These are phyloP conservation scores for Phaeophleospora eucalypticola DNA, from an alignment of 2,329 filamentous ascomycete species.

Conservation along the genomic window DNA sequence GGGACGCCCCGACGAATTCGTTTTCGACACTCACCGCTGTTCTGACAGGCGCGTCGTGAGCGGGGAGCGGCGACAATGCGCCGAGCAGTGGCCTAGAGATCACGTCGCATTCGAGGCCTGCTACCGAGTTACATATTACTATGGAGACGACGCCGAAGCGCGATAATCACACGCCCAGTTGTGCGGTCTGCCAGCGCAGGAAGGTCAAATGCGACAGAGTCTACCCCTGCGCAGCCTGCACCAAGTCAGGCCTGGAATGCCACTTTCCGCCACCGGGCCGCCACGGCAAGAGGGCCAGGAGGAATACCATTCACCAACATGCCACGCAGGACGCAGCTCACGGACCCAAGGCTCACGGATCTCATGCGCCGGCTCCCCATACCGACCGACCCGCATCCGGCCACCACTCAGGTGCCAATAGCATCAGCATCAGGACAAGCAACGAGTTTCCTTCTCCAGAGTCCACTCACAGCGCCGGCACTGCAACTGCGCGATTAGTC, in stretches of 20 bases:
- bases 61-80: not conserved
- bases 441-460: constrained; percentile 17
- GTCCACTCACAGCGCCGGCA: constrained; percentile 13
- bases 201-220: constrained; percentile 27
- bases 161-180: constrained; percentile 27
- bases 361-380: constrained; percentile 5
- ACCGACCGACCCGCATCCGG: constrained; percentile 9
- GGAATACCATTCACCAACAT: constrained; percentile 12
- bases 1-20: constrained; percentile 1
- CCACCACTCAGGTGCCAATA: not conserved
- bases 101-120: too few relatives aligned
- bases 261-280: constrained; percentile 15
- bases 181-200: constrained; percentile 24
- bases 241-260: constrained; percentile 26
- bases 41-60: not conserved
- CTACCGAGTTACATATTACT: too few relatives aligned
- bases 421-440: constrained; percentile 5
- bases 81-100: not conserved
- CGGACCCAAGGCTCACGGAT: constrained; percentile 1
- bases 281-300: constrained; percentile 19
- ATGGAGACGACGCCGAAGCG: constrained; percentile 10
- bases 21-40: not conserved
- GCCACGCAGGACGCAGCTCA: constrained; percentile 7
- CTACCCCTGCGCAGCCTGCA: constrained; percentile 23
- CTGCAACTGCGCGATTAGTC: constrained; percentile 20